These are phyloP conservation scores for Aspergillus sp. DNA, from an alignment of 2,329 filamentous ascomycete genomes.

Conservation along the genomic window DNA sequence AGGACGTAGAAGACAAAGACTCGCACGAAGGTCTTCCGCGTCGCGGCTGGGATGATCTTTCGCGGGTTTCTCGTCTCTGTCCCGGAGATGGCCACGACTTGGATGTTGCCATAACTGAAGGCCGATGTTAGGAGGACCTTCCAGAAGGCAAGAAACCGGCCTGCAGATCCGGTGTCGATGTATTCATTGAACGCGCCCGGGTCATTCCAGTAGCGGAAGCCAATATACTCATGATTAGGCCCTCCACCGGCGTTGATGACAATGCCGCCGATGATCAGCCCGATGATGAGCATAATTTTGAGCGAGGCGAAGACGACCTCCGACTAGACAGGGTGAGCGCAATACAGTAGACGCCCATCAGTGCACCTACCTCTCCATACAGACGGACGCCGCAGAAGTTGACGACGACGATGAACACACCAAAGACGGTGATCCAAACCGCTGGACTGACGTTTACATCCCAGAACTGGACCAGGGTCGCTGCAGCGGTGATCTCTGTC, in stretches of 20 bases:
- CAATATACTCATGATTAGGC: conserved; percentile 56
- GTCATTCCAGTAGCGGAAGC: conserved; percentile 67
- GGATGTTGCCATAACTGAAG: conserved; percentile 39
- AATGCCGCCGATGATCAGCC: conserved; percentile 46
- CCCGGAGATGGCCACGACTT: conserved; percentile 55
- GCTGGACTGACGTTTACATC: not conserved
- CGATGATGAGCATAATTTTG: conserved; percentile 50
- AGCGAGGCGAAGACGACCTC: conserved; percentile 53
- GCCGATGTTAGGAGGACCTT: conserved; percentile 43
- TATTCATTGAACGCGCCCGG: conserved; percentile 68
- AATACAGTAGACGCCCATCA: too few species aligned
- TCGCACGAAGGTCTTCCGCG: conserved; percentile 54
- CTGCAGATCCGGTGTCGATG: conserved; percentile 56
- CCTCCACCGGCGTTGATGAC: conserved; percentile 63
- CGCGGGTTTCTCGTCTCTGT: conserved; percentile 55
- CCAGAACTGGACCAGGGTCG: not conserved
- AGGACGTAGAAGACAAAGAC: conserved; percentile 58
- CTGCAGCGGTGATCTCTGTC: not conserved
- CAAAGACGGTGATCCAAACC: not conserved
- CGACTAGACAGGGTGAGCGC: conserved; percentile 28
- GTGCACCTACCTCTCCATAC: not conserved
- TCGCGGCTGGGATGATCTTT: conserved; percentile 53
- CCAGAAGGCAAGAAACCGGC: conserved; percentile 63
- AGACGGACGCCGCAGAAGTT: not conserved
- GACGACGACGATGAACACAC: not conserved